Base-by-base conservation (phyloP, 192 early-diverging fungal species). In the Dissophora globulifera region DNA sequence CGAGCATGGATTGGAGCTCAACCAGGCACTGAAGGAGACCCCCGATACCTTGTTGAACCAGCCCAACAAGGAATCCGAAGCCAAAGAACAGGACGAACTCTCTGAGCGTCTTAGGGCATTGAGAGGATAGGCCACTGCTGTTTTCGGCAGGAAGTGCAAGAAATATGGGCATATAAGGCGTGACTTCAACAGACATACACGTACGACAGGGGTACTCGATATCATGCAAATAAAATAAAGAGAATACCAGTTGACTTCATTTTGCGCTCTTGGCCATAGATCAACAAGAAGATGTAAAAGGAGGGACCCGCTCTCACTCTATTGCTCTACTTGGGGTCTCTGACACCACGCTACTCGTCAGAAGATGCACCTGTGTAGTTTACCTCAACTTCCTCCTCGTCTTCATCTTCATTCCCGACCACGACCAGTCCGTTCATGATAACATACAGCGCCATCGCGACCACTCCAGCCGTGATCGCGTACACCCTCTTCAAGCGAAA, bases 1-100 rank as follows among this genome's bases (percentile, higher is more conserved):
- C 63, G 95, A 98, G 72, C 91, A 94, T 79, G 95, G 95, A 1
- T 69, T 99, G 57, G 96, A 97, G 76, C 75, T 96, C 51, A 93
- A 93, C 61, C 83, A 89, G 58, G 82, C 87, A 32, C 80, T 96
- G 68, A 80, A 79, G 29, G 81, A 82, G 25, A 82, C 64, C 1
- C 86, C 86, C 0, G 81, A 85, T 62, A 78, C 67, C n/a, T 50
- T 80, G 23, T 40, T 83, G 40, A 78, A 66, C 29, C 67, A 82
- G 29, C 29, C 62, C 27, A 76, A 58, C 45, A 82, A 82, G 47
- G 79, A 87, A 50, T 66, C 80, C 38, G 79, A 87, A 31, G 31
- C 47, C 19, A 78, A 78, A 22, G 81, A 82, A 12, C 80, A 86
- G 52, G 79, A 79, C 20, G 43, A 83, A 30, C 67, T 85, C 63